Evolutionary conservation across 2,329 filamentous ascomycete species (phyloP).

Genomic region (Aspergillus sp.): DNA sequence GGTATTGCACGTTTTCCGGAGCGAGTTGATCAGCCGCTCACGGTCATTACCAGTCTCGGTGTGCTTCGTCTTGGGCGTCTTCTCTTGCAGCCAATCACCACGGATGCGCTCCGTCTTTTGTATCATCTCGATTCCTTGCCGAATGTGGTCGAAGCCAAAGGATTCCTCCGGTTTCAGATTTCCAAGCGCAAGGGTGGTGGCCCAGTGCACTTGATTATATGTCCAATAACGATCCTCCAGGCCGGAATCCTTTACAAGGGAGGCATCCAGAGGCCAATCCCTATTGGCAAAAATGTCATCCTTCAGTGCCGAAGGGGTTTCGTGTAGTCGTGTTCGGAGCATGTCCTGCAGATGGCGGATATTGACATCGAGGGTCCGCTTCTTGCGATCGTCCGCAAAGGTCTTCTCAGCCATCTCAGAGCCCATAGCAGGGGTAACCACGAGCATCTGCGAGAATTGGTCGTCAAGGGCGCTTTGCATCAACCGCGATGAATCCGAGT

Average conservation of each 20-base stretch:
- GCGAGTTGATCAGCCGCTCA: conserved; percentile 47
- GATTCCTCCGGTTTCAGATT: conserved; percentile 43
- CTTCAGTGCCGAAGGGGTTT: conserved; percentile 30
- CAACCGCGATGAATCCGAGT: conserved; percentile 44
- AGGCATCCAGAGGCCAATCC: conserved; percentile 31
- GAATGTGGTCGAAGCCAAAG: conserved; percentile 40
- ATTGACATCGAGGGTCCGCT: conserved; percentile 57
- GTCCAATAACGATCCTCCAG: conserved; percentile 57
- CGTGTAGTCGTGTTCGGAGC: conserved; percentile 47
- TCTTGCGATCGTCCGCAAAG: conserved; percentile 51
- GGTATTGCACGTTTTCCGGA: conserved; percentile 62
- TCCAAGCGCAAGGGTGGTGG: conserved; percentile 56
- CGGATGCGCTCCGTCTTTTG: conserved; percentile 43
- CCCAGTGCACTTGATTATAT: conserved; percentile 61
- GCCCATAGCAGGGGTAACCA: conserved; percentile 52
- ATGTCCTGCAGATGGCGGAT: conserved; percentile 64
- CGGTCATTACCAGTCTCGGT: conserved; percentile 34
- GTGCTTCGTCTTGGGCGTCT: conserved; percentile 30
- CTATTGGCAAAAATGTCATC: conserved; percentile 31
- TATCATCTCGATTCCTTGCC: conserved; percentile 36
- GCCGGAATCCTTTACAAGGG: conserved; percentile 34
- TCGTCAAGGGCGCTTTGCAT: conserved; percentile 49
- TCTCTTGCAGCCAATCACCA: conserved; percentile 38
- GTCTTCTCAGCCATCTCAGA: conserved; percentile 37
- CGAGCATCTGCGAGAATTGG: conserved; percentile 53